Base-by-base conservation (phyloP, 1,284 basidiomycete species). In the Coniferiporia sulphurascens region DNA sequence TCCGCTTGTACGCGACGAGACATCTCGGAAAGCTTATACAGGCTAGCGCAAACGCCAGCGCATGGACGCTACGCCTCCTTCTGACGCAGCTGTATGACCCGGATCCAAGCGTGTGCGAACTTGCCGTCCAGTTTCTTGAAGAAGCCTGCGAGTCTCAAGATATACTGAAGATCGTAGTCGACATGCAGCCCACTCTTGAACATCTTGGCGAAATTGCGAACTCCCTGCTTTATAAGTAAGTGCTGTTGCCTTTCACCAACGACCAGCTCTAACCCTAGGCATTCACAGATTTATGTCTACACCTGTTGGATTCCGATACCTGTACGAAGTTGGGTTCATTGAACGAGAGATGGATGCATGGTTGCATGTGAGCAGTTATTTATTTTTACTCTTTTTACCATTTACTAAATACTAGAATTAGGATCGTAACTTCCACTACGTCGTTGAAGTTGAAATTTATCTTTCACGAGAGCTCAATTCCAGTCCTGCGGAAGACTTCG, bases 51-150 rank as follows among this genome's bases (percentile, higher is more conserved):
- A 82, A 74, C 36, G 83, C 85, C 0, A 86, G 88, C 64, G 81
- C 87, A 3, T 98, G 95, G 95, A 92, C 86, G 17, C 76, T 97
- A 35, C 85, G 90, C 10, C 81, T 99, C 3, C 84, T 99, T 22
- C 78, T 99, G 22, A 98, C 95, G 0, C 97, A 99, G 72, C 77
- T 99, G 17, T 98, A 98, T 71, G 97, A 99, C 69, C 89, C 93
- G 1, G 83, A 89, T 0, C 80, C 87, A 21, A 92, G 95, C 68
- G 94, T 99, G 4, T 91, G 93, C 66, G 88, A 94, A 72, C 80
- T 91, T 61, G 95, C 96, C 1, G 91, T 96, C 17, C 85, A 87
- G 61, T 90, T 91, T 65, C 78, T 99, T 5, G 91, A 96, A 70
- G 91, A 93, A 65, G 93, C 88, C 0, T 99, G 96, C 69, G 86